Base-by-base conservation (phyloP, 805 yeast genomes). In the Myxozyma sirexii region DNA sequence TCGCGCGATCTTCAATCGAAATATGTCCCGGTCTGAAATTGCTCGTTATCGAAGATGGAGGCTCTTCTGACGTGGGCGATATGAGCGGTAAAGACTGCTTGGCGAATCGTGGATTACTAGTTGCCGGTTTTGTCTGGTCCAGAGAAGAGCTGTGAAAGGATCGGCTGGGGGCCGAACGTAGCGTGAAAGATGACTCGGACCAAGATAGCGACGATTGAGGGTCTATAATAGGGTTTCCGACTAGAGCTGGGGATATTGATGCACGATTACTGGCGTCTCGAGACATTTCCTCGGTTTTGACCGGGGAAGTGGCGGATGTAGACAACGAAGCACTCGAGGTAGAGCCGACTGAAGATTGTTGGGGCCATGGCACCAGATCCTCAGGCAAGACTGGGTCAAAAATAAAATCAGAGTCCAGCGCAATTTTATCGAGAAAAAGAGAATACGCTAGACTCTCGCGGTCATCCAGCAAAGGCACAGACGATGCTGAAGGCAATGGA, bases 341-440 rank as follows among this genome's bases (percentile, higher is more conserved):
- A 10, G 56, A 35, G 23, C 13, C 43, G 19, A 23, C 17, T 5
- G 53, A 48, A n/a, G 42, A 23, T 4, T 48, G 53, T n/a, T 48
- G 43, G 17, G 54, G 45, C 48, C 55, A 51, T 8, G 54, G 26
- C 21, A 56, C 54, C 13, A 61, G 47, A 15, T 29, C 47, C 13
- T 64, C 72, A 8, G 66, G 62, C 24, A 68, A 51, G 17, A 67
- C 66, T n/a, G 74, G 74, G 49, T 71, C 73, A 42, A 71, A 65
- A 35, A 71, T 45, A 54, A 72, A 71, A 46, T 69, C 68, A 1
- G 72, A 67, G 51, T 72, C 74, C 10, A 62, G 67, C 10, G 70
- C 63, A 47, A 72, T 58, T 50, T 64, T 66, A 51, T 72, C 74
- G 37, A 72, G 65, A 52, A 72, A 72, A 37, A 60, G 66, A 12